Conservation (phyloP, 2,329 filamentous ascomycete genomes). For the Pseudogymnoascus sp. region DNA sequence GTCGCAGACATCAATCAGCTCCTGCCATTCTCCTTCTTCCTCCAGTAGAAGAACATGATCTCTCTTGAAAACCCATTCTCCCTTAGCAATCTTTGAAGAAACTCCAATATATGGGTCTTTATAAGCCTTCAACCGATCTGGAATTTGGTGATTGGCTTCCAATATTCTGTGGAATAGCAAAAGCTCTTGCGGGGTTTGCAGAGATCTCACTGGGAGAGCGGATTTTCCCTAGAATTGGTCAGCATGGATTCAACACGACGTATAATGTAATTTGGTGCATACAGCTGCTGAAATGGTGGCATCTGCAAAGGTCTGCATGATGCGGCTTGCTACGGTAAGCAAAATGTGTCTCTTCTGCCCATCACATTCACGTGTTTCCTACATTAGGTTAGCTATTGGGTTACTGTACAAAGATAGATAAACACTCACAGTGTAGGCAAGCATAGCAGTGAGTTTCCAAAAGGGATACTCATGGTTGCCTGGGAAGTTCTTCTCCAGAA, state of each 20-base stretch:
- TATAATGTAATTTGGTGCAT: constrained; percentile 11
- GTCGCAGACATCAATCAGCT: constrained; percentile 21
- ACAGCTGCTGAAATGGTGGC: constrained; percentile 24
- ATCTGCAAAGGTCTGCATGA: constrained; percentile 22
- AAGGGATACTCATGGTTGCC: constrained; percentile 26
- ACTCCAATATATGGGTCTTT: constrained; percentile 24
- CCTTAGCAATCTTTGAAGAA: constrained; percentile 26
- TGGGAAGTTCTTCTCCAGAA: constrained; percentile 27
- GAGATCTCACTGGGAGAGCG: constrained; percentile 20
- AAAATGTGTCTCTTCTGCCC: constrained; percentile 23
- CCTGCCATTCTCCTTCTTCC: constrained; percentile 21
- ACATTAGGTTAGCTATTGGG: background rate
- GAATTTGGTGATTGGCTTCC: constrained; percentile 18
- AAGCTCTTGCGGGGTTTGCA: constrained; percentile 29
- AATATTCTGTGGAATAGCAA: constrained; percentile 25
- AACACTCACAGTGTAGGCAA: constrained; percentile 24
- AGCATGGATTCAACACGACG: background rate
- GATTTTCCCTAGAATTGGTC: background rate
- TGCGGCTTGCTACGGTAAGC: background rate
- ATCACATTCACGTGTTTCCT: constrained; percentile 15
- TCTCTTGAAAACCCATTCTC: constrained; percentile 28
- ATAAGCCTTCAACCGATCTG: constrained; percentile 23
- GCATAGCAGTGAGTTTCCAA: constrained; percentile 27
- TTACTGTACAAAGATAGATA: background rate
- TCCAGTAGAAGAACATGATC: constrained; percentile 22